Evolutionary conservation across 306 rosid genomes (phyloP), one percentile per base, ranked within the genome.

Genomic region (Glycyrrhiza uralensis): DNA sequence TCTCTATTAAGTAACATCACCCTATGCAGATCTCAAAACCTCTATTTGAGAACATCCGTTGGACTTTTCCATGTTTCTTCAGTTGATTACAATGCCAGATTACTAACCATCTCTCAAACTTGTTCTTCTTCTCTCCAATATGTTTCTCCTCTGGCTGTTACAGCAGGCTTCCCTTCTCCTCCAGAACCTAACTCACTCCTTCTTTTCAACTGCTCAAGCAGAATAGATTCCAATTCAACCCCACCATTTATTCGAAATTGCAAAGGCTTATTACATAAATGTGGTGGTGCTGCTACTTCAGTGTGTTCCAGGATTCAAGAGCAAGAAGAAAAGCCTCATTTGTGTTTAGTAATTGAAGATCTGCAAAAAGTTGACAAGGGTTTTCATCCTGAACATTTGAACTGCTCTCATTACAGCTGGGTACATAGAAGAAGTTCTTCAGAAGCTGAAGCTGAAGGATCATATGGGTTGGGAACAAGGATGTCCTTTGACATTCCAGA

Each of bases 121-220:
- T 70, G 67, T 72, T 81, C 77, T 72, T 81, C 82, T 45, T 76
- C 88, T 69, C 70, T 19, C 54, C 71, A 74, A 58, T 85, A 76
- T 76, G 80, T 81, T 45, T 82, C 85, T 71, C 81, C 85, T 41
- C 47, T 71, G 19, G 45, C 65, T 24, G 75, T 76, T 44, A 80
- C 81, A 1, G 7, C 81, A 38, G 90, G 88, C 23, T 85, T 88
- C 47, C 90, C 88, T 74, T 79, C 91, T 73, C 83, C 87, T 18
- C 86, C 84, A 50, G 59, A 59, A 11, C 82, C 79, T 11, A 76
- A 76, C 71, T 87, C 88, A 7, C 83, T 85, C 30, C 56, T 90
- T 50, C 90, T 90, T 81, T 82, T 73, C 83, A 72, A 90, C 32
- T 87, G 92, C 87, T 80, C 85, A 71, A 79, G 39, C 50, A 56